A percentile compares a stretch with the other conserved stretches of the same genome.
phyloP scores from a whole-genome alignment of 108 stramenopile species.

The Fistulifera solaris region DNA sequence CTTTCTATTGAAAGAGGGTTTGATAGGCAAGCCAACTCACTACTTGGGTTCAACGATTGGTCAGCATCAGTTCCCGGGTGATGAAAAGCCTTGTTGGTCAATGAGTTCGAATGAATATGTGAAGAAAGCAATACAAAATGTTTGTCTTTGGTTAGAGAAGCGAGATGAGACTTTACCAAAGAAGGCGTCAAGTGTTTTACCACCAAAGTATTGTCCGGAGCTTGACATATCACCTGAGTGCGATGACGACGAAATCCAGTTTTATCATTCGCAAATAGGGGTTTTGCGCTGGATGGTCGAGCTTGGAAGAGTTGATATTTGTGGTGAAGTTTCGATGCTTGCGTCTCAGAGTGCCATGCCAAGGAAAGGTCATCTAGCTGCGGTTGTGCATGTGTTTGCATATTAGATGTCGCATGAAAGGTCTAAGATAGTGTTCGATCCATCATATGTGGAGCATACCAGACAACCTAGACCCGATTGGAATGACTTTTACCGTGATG shows the following conservation, averaged over 20 bases:
- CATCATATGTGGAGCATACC: conserved; percentile 4
- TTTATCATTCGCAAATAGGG: conserved; percentile 29
- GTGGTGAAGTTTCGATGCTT: conserved; percentile 29
- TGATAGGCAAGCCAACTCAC: conserved; percentile 6
- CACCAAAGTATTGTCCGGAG: conserved; percentile 13
- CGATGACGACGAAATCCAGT: conserved; percentile 9
- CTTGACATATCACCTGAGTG: conserved; percentile 11
- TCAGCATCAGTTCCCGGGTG: conserved; percentile 6
- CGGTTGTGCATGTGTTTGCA: conserved; percentile 22
- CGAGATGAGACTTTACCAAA: conserved; percentile 9
- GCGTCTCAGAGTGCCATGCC: conserved; percentile 25
- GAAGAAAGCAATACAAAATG: conserved; percentile 23
- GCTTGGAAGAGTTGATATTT: conserved; percentile 35
- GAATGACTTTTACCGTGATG: conserved; percentile 17
- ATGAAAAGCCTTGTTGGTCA: conserved; percentile 11
- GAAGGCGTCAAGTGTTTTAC: conserved; percentile 17
- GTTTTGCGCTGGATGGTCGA: conserved; percentile 42
- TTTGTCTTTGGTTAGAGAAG: conserved; percentile 15
- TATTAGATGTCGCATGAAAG: conserved; percentile 15
- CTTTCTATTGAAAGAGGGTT: conserved; percentile 17
- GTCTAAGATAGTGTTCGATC: conserved; percentile 27
- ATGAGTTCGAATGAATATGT: conserved; percentile 19
- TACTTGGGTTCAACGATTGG: conserved; percentile 21
- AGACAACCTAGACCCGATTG: conserved; percentile 5
- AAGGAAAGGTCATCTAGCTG: conserved; percentile 35